These are phyloP conservation scores for Phlegmacium glaucopus DNA, from an alignment of 768 basidiomycete genomes.

Conservation along the genomic window DNA sequence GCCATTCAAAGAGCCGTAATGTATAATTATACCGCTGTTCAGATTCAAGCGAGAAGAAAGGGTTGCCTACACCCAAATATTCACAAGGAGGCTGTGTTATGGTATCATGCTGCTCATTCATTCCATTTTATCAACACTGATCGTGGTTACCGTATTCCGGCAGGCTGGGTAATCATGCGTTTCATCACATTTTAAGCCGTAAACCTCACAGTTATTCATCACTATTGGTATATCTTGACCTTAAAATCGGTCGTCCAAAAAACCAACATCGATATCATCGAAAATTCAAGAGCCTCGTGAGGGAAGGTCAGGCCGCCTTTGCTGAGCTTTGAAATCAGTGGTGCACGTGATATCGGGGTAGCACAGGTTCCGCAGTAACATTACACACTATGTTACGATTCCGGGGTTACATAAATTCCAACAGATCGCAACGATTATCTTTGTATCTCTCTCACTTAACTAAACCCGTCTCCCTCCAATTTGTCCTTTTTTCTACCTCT, in stretches of 20 bases:
- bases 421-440: not conserved
- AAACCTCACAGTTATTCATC: conserved; percentile 47
- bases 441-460: not conserved
- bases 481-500: conserved; percentile 8
- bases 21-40: conserved; percentile 51
- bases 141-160: conserved; percentile 5
- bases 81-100: conserved; percentile 50
- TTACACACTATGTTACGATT: conserved; percentile 15
- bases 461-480: not conserved
- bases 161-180: conserved; percentile 84
- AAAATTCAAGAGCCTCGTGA: conserved; percentile 45
- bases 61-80: conserved; percentile 30
- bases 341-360: not conserved
- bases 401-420: conserved; percentile 17
- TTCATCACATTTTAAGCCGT: conserved; percentile 57
- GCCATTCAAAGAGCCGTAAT: conserved; percentile 59
- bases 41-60: conserved; percentile 34
- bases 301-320: conserved; percentile 37
- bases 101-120: conserved; percentile 40
- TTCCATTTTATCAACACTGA: not conserved
- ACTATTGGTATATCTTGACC: conserved; percentile 45
- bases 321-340: conserved; percentile 12
- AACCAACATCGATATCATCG: conserved; percentile 35
- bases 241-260: conserved; percentile 47
- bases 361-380: too few species aligned